These are phyloP conservation scores for Nematodospora anomalae DNA, from an alignment of 1,139 yeast genomes.

Conservation along the genomic window DNA sequence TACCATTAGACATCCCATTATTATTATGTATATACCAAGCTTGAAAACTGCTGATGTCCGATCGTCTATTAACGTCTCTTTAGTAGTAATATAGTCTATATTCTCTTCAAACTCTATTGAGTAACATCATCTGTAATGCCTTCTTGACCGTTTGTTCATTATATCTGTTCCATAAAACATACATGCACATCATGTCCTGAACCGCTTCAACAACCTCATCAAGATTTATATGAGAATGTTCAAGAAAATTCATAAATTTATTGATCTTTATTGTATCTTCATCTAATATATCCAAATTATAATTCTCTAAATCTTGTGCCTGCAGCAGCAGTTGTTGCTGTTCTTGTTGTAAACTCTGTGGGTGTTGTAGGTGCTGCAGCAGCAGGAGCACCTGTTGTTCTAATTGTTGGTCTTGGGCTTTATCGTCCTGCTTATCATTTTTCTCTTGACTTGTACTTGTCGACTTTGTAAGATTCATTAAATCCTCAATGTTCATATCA, in stretches of 20 bases:
- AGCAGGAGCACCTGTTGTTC: slow-evolving; percentile 4
- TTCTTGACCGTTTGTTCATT: slow-evolving; percentile 57
- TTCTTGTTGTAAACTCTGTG: slow-evolving; percentile 1
- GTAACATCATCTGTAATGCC: slow-evolving; percentile 43
- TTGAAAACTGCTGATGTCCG: no score
- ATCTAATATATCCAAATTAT: slow-evolving; percentile 27
- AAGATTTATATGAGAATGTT: slow-evolving; percentile 72
- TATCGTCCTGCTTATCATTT: slow-evolving; percentile 1
- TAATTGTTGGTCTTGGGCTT: slow-evolving; percentile 1
- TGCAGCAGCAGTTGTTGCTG: slow-evolving; percentile 1
- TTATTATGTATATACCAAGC: no score
- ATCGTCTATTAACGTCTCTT: no score
- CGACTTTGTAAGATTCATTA: slow-evolving; percentile 29
- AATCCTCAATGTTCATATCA: slow-evolving; percentile 40
- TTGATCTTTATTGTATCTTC: slow-evolving; percentile 47
- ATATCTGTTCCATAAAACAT: slow-evolving; percentile 82
- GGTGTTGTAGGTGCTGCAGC: slow-evolving; percentile 5
- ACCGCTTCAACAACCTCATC: slow-evolving; percentile 77
- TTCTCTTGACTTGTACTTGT: slow-evolving; percentile 6
- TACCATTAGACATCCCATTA: no score
- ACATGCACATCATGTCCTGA: slow-evolving; percentile 76
- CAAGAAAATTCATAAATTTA: slow-evolving; percentile 63
- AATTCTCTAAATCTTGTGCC: slow-evolving; percentile 8
- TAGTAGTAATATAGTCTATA: no score
- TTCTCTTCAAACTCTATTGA: slow-evolving; percentile 22